Percentiles rank a stretch among this genome's conserved stretches.
Evolutionary conservation across 768 basidiomycete genomes (phyloP).

Genomic region (Termitomyces sp.): DNA sequence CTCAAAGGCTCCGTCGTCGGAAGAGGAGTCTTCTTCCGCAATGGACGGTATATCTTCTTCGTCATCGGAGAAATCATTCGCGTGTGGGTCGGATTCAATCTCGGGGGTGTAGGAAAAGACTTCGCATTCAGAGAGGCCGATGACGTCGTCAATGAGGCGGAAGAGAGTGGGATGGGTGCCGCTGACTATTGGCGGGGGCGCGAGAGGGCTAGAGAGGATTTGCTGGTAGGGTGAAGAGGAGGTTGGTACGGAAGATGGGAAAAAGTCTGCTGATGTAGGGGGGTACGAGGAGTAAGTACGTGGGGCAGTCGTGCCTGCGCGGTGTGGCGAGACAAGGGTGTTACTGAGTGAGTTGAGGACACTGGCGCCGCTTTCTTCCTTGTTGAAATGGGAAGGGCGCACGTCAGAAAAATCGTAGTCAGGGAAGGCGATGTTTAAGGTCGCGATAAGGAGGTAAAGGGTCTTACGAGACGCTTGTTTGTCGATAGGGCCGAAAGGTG

Average conservation of each 20-base stretch:
- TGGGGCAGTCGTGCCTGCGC: constrained; percentile 59
- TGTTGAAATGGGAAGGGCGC: constrained; percentile 83
- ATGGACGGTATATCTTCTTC: constrained; percentile 67
- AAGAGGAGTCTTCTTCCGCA: constrained; percentile 66
- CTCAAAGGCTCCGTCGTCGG: constrained; percentile 68
- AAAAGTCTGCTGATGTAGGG: constrained; percentile 63
- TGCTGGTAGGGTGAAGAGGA: constrained; percentile 64
- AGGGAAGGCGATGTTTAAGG: constrained; percentile 95
- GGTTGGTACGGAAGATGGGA: constrained; percentile 69
- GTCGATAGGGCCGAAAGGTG: constrained; percentile 89
- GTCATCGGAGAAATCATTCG: constrained; percentile 72
- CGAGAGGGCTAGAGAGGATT: constrained; percentile 54
- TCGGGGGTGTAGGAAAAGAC: constrained; percentile 94
- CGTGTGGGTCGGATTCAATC: constrained; percentile 92
- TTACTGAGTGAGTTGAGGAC: constrained; percentile 84
- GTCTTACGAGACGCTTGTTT: constrained; percentile 84
- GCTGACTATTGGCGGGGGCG: constrained; percentile 66
- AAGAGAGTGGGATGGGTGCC: constrained; percentile 88
- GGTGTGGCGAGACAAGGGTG: constrained; percentile 70
- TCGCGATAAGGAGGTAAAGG: constrained; percentile 92
- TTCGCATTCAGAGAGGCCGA: constrained; percentile 88
- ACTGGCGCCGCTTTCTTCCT: constrained; percentile 71
- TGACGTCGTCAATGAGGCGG: constrained; percentile 83
- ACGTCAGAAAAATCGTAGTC: constrained; percentile 97
- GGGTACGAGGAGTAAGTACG: constrained; percentile 87